Base-by-base conservation (phyloP, 202 grass and related monocot species). In the Elaeis oleifera region DNA sequence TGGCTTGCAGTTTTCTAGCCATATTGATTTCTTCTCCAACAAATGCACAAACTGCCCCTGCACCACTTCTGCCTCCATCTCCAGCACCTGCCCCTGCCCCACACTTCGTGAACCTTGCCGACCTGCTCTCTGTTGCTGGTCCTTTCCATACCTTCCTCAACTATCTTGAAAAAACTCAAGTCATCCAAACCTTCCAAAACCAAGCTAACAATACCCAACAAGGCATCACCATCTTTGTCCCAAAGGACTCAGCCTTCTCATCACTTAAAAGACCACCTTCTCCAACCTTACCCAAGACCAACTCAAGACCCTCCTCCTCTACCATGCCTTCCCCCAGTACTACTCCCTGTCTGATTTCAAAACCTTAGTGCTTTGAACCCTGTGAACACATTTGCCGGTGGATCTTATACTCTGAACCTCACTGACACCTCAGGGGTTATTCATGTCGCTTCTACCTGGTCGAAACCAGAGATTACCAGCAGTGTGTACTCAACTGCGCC, bases 321-420 rank as follows among this genome's bases (percentile, higher is more conserved):
- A 84, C 63, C 94, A 94, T 16, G 94, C 81, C 1, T 69, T 99
- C 26, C 82, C 88, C 49, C 74, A 78, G 61, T 99, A 81, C 84
- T 99, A 99, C 69, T 89, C 88, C 11, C 71, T 99, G 13, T 78
- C 94, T 0, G 88, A 89, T 69, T 99, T 99, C 72, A 79, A 84
- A 86, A 87, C 59, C 81, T 99, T 69, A 89, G 84, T 72, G 69
- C 53, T 24, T 63, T 74, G 20, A 91, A 89, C 70, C 94, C 94
- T 0, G 88, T 89, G 49, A 23, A 70, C 69, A 99, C 85, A 5
- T 84, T 89, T 3, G 94, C 94, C 1, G 94, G 88, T 28, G 81
- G 77, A 0, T 56, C 74, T 17, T 94, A 89, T 69, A 84, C 84
- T 2, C 56, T 94, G 32, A 99, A 99, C 63, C 54, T 89, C 25